Conservation (phyloP, 2,329 filamentous ascomycete genomes). For the Fusarium nodosum region DNA sequence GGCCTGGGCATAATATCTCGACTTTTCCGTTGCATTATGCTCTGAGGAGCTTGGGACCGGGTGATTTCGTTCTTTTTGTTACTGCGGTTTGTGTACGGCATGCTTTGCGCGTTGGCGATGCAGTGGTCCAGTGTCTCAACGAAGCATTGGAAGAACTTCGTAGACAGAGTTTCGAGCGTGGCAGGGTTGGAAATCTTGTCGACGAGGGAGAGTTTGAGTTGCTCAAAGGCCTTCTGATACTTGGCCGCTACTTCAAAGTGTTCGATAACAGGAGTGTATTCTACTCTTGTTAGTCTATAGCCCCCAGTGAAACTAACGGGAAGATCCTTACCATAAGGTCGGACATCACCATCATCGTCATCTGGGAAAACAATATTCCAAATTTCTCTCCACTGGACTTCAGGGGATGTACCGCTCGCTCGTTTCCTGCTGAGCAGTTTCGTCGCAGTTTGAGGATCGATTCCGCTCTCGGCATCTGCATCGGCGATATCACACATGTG, state of each 20-base stretch:
- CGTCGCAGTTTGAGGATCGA: constrained; percentile 57
- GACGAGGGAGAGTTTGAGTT: constrained; percentile 53
- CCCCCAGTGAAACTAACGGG: accelerated
- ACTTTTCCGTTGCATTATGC: constrained; percentile 43
- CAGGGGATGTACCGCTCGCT: constrained; percentile 55
- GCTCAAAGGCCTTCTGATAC: constrained; percentile 54
- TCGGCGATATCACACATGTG: constrained; percentile 59
- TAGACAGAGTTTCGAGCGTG: constrained; percentile 56
- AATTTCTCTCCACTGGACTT: constrained; percentile 58
- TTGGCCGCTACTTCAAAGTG: constrained; percentile 57
- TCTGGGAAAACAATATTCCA: constrained; percentile 60
- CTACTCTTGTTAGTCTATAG: constrained; percentile 41
- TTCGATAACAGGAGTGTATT: constrained; percentile 59
- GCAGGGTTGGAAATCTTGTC: constrained; percentile 57
- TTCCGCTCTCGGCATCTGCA: constrained; percentile 57
- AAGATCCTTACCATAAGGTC: constrained; percentile 49
- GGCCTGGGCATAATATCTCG: constrained; percentile 51
- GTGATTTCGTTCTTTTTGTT: constrained; percentile 56
- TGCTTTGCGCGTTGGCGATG: constrained; percentile 53
- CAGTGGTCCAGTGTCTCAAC: constrained; percentile 57
- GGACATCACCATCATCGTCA: constrained; percentile 54
- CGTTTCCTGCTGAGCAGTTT: constrained; percentile 58
- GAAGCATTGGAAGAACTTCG: constrained; percentile 59
- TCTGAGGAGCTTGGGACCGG: constrained; percentile 37
- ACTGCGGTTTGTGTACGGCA: constrained; percentile 58